Percentiles rank a stretch among this genome's conserved stretches.
Conservation (phyloP, 441 rosid genomes). For the Populus trichocarpa region DNA sequence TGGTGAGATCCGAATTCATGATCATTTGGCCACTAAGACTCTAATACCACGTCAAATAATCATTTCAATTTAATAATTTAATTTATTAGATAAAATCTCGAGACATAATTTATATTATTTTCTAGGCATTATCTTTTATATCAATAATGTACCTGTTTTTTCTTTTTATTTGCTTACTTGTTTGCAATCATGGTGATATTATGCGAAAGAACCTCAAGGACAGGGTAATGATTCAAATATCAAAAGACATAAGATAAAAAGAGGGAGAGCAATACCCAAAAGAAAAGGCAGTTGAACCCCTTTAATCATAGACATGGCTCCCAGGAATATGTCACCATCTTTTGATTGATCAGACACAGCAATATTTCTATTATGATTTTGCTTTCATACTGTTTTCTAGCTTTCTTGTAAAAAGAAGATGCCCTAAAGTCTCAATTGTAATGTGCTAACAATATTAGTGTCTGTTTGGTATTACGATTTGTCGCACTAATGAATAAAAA, state of each 20-base stretch:
- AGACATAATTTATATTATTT: no score
- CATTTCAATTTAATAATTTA: no score
- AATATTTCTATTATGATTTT: background rate
- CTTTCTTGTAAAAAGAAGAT: background rate
- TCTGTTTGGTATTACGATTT: background rate
- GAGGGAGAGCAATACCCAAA: background rate
- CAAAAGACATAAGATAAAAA: no score
- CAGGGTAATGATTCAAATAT: background rate
- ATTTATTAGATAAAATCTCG: no score
- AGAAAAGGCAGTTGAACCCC: background rate
- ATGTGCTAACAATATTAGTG: no score
- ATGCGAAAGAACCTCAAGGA: background rate
- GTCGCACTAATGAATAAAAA: background rate
- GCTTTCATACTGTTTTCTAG: background rate
- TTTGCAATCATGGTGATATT: no score
- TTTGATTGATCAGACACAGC: background rate
- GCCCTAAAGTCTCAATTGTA: background rate
- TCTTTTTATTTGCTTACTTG: no score
- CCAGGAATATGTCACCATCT: background rate
- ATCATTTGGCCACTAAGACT: no score
- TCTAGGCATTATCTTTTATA: no score
- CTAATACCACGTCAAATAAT: no score
- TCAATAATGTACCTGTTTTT: no score
- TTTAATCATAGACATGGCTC: background rate
- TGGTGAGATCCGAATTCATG: no score